These are phyloP conservation scores for Carex arenaria DNA, from an alignment of 202 grass and related monocot species.

Conservation along the genomic window DNA sequence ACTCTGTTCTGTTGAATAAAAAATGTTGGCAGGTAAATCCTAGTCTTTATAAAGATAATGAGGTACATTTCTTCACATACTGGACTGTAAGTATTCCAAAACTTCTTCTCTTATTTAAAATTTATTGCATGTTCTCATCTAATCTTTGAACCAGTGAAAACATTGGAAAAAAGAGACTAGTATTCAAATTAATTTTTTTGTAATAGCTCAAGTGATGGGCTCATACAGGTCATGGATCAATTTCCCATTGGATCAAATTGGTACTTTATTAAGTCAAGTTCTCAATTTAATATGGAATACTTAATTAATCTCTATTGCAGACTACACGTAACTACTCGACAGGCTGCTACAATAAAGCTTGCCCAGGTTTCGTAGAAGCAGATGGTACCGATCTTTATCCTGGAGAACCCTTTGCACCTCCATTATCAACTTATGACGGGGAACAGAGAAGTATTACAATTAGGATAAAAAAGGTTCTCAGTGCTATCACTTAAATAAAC, in stretches of 20 bases:
- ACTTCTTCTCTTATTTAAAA: neutral
- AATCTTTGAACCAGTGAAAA: neutral
- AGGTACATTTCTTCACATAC: conserved; percentile 20
- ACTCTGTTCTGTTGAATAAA: neutral
- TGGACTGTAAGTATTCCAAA: neutral
- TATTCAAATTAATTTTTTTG: neutral
- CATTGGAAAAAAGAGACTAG: too few relatives aligned
- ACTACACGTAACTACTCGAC: too few relatives aligned
- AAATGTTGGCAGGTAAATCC: too few relatives aligned
- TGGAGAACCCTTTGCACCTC: neutral
- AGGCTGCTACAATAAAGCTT: neutral
- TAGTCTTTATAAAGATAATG: too few relatives aligned
- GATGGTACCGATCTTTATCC: neutral
- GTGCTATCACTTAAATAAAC: neutral
- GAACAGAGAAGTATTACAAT: neutral
- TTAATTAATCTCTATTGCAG: too few relatives aligned
- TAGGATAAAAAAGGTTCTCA: neutral
- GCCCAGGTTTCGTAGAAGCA: neutral
- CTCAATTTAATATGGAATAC: neutral
- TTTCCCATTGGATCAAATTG: neutral
- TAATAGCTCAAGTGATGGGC: neutral
- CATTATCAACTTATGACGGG: neutral
- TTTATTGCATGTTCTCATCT: neutral
- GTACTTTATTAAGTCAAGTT: too few relatives aligned
- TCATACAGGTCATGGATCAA: neutral